A percentile compares a stretch with the other conserved stretches of the same genome.
Evolutionary conservation across 2,329 filamentous ascomycete species (phyloP).

Genomic region (Ustilaginoidea virens): DNA sequence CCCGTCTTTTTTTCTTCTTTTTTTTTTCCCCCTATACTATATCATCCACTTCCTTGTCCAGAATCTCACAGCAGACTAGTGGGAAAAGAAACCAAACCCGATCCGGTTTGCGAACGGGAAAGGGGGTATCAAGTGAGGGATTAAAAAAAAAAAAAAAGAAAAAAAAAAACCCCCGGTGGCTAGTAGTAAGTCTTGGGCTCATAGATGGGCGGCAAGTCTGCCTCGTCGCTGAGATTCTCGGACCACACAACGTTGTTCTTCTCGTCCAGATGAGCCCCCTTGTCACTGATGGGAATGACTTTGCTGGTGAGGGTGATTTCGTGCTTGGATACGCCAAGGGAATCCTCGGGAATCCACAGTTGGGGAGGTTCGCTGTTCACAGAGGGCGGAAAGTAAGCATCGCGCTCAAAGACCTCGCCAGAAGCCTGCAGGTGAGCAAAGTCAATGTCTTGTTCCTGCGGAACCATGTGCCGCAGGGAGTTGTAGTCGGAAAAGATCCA

Average conservation of each 20-base stretch:
- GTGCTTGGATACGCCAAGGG: conserved; percentile 51
- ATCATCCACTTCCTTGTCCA: no score
- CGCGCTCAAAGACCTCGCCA: conserved; percentile 38
- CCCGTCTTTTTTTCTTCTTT: no score
- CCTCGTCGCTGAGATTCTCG: conserved; percentile 12
- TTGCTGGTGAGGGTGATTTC: conserved; percentile 52
- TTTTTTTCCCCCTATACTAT: no score
- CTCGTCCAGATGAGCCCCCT: conserved; percentile 53
- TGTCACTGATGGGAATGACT: conserved; percentile 57
- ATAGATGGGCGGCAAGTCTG: conserved; percentile 27
- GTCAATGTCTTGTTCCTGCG: conserved; percentile 32
- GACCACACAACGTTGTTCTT: conserved; percentile 36
- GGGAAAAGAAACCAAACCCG: no score
- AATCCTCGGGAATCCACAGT: conserved; percentile 65
- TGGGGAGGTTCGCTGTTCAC: conserved; percentile 44
- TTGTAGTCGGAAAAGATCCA: conserved; percentile 61
- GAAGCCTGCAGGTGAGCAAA: conserved; percentile 39
- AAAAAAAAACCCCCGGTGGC: not conserved
- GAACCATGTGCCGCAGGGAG: conserved; percentile 55
- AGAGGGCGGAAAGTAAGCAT: conserved; percentile 60
- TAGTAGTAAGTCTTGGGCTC: conserved; percentile 30
- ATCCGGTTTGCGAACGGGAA: no score
- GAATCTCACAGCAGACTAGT: no score
- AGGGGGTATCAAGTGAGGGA: conserved; percentile 8
- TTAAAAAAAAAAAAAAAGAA: no score